A percentile compares a stretch with the other conserved stretches of the same genome.
Evolutionary conservation across 1,284 basidiomycete species (phyloP).

Genomic region (Mycosarcoma maydis): DNA sequence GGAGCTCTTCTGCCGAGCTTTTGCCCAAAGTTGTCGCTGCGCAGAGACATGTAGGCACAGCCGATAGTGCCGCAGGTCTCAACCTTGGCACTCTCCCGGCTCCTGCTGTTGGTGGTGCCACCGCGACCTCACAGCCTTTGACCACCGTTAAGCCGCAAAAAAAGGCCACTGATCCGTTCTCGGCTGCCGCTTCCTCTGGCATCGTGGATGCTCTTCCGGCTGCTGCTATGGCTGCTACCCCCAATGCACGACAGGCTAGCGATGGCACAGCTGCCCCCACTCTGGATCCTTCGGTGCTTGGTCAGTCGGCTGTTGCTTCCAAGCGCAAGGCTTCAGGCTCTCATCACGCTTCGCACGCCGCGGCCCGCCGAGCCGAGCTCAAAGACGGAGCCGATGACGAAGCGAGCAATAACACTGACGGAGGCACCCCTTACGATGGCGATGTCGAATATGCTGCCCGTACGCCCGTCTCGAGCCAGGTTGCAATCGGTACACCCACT

Average conservation of each 20-base stretch:
- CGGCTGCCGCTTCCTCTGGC: slow-evolving; percentile 4
- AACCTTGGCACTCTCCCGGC: slow-evolving; percentile 44
- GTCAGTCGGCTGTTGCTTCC: slow-evolving; percentile 19
- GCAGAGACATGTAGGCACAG: slow-evolving; percentile 20
- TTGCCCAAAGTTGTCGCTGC: slow-evolving; percentile 39
- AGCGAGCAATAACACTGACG: slow-evolving; percentile 40
- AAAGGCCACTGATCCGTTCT: slow-evolving; percentile 19
- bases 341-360: slow-evolving; percentile 30
- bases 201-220: slow-evolving; percentile 7
- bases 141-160: slow-evolving; percentile 27
- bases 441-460: slow-evolving; percentile 61
- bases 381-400: slow-evolving; percentile 33
- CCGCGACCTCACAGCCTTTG: slow-evolving; percentile 19
- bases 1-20: slow-evolving; percentile 47
- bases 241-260: slow-evolving; percentile 23
- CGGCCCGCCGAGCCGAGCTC: slow-evolving; percentile 35
- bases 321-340: slow-evolving; percentile 42
- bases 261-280: slow-evolving; percentile 20
- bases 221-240: slow-evolving; percentile 15
- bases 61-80: slow-evolving; percentile 12
- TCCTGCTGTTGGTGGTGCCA: slow-evolving; percentile 6
- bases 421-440: slow-evolving; percentile 58
- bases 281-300: slow-evolving; percentile 13
- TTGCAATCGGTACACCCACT: slow-evolving; percentile 14
- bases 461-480: slow-evolving; percentile 28